Evolutionary conservation across 495 filamentous ascomycete species (phyloP).

Genomic region (Halenospora varia): DNA sequence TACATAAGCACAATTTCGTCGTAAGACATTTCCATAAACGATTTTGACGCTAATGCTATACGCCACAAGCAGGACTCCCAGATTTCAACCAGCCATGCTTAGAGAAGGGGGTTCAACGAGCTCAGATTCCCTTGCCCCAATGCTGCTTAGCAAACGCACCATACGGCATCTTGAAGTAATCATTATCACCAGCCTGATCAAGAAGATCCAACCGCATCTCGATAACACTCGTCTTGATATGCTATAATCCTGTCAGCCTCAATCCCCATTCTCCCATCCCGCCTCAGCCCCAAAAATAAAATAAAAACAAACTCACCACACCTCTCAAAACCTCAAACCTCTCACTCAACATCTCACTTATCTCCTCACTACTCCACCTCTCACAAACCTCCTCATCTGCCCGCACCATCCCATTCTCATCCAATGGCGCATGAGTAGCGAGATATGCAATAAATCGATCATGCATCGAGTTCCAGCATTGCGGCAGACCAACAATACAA

Average conservation of each 20-base stretch:
- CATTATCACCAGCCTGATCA: constrained; percentile 13
- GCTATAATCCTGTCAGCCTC: not conserved
- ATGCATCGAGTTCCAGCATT: constrained; percentile 13
- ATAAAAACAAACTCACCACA: constrained; percentile 1
- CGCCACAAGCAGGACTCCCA: too few relatives aligned
- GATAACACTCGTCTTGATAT: constrained; percentile 4
- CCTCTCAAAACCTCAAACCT: constrained; percentile 7
- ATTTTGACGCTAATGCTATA: too few relatives aligned
- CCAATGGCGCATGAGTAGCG: constrained; percentile 18
- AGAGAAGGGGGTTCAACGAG: not conserved
- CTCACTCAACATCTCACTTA: constrained; percentile 2
- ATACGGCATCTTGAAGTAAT: constrained; percentile 20
- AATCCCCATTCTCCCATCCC: not conserved
- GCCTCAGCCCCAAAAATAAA: too few relatives aligned
- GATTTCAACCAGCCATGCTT: too few relatives aligned
- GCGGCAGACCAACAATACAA: constrained; percentile 7
- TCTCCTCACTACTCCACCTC: constrained; percentile 12
- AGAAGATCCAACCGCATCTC: constrained; percentile 17
- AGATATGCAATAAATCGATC: constrained; percentile 23
- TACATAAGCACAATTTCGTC: too few relatives aligned
- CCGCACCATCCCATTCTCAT: constrained; percentile 9
- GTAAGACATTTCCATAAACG: too few relatives aligned
- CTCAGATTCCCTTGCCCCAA: constrained; percentile 18
- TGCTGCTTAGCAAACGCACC: constrained; percentile 14
- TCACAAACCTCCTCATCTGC: constrained; percentile 7